These are phyloP conservation scores for Hypoxylon sp. DNA, from an alignment of 2,329 filamentous ascomycete genomes.

Conservation along the genomic window DNA sequence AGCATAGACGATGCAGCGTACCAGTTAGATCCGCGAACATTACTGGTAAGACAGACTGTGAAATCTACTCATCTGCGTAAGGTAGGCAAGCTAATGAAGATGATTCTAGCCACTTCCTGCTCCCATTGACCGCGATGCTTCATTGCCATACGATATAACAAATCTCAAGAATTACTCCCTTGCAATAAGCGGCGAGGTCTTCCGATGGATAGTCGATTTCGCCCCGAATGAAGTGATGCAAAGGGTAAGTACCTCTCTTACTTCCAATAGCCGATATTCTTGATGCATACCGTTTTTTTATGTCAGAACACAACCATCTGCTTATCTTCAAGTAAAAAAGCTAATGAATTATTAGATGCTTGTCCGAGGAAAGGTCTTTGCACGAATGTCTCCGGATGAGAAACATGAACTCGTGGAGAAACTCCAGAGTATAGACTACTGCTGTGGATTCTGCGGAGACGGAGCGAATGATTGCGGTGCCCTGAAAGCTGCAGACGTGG, in stretches of 20 bases:
- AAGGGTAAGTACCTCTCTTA: conserved; percentile 63
- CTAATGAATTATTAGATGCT: conserved; percentile 77
- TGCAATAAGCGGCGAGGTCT: conserved; percentile 92
- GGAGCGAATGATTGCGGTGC: conserved; percentile 98
- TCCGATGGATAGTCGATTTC: conserved; percentile 96
- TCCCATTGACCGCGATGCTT: conserved; percentile 81
- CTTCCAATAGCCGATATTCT: neutral
- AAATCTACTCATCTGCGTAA: neutral
- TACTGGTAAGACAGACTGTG: conserved; percentile 70
- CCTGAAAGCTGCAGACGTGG: conserved; percentile 95
- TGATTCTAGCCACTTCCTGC: conserved; percentile 75
- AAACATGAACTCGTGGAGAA: conserved; percentile 99
- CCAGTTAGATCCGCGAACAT: conserved; percentile 82
- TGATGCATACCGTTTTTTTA: neutral
- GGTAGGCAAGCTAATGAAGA: conserved; percentile 12
- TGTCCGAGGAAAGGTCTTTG: conserved; percentile 91
- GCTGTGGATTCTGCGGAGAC: conserved; percentile 95
- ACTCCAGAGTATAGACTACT: conserved; percentile 95
- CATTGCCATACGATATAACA: conserved; percentile 85
- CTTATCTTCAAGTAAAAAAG: neutral
- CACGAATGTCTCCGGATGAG: conserved; percentile 98
- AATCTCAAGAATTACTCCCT: conserved; percentile 89
- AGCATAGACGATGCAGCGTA: conserved; percentile 90
- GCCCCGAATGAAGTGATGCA: conserved; percentile 84
- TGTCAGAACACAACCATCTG: neutral